Base-by-base conservation (phyloP, 768 basidiomycete species). In the Steccherinum ochraceum region DNA sequence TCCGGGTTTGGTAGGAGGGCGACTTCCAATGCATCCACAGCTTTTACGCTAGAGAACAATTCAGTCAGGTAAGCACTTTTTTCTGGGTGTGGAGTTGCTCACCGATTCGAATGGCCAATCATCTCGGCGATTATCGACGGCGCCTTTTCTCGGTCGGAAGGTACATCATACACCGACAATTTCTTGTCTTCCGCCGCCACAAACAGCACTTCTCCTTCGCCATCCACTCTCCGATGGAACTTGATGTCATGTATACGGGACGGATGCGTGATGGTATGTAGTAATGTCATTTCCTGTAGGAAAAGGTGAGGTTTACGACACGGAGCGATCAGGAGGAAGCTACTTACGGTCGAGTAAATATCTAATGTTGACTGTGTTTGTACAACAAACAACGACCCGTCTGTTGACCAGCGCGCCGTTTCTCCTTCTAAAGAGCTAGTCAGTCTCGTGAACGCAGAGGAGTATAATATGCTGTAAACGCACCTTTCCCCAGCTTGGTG, bases 151-250 rank as follows among this genome's bases (percentile, higher is more conserved):
- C 66, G 64, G 50, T 81, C 75, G 12, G 69, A 61, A 3, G 74
- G 72, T 24, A 89, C 55, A 45, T 78, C 75, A 67, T 94, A 97
- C 10, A 93, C 69, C 1, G 92, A 79, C 2, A 91, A 72, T 60
- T 89, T 89, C 57, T 87, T 92, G 64, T 97, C 93, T 68, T 99
- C 96, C 4, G 87, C 93, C 2, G 81, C 89, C 5, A 84, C 89
- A 46, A 95, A 73, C 5, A 97, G 70, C 25, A 94, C 64, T 59
- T 93, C 87, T 40, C 78, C 79, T 0, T 70, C 66, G 2, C 76
- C 78, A 21, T 70, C 68, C 0, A 79, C 74, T 43, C 81, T 77
- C 56, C 75, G 74, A 61, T 78, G 82, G 68, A 98, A 97, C 47
- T 75, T 76, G 44, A 92, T 64, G 58, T 89, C 89, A 55, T 98